Conservation (phyloP, 2,329 filamentous ascomycete species). For the Ophioceras dolichostomum region DNA sequence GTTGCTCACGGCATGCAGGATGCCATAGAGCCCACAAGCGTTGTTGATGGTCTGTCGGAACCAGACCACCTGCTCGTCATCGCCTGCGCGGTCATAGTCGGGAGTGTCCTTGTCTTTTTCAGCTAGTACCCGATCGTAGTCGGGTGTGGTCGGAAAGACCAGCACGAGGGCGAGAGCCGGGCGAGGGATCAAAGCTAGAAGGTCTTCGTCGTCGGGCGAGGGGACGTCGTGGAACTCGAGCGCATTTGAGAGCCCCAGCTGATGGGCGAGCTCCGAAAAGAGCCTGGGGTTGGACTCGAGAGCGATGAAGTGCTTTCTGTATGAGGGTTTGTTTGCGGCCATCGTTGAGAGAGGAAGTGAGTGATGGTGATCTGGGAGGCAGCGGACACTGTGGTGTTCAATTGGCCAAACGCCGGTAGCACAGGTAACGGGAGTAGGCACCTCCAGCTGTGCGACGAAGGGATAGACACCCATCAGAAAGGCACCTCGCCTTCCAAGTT, state of each 20-base stretch:
- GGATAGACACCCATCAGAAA: too few relatives aligned
- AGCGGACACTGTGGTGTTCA: too few relatives aligned
- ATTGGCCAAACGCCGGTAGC: too few relatives aligned
- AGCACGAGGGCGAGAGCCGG: slow-evolving; percentile 81
- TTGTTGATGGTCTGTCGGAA: slow-evolving; percentile 78
- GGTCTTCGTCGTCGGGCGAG: slow-evolving; percentile 72
- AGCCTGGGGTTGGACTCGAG: slow-evolving; percentile 73
- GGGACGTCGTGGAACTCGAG: slow-evolving; percentile 85
- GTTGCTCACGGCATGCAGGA: slow-evolving; percentile 64
- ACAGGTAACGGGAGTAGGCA: too few relatives aligned
- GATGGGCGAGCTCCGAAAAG: slow-evolving; percentile 71
- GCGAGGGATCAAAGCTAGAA: slow-evolving; percentile 77
- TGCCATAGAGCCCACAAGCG: slow-evolving; percentile 68
- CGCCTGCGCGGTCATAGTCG: slow-evolving; percentile 19
- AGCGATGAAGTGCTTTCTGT: slow-evolving; percentile 36
- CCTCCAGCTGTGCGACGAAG: too few relatives aligned
- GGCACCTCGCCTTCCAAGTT: too few relatives aligned
- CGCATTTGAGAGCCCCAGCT: slow-evolving; percentile 67
- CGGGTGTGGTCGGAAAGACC: slow-evolving; percentile 67
- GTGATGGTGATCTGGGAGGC: too few relatives aligned
- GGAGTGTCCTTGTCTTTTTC: background rate
- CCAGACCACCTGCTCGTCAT: slow-evolving; percentile 60
- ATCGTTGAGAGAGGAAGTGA: too few relatives aligned
- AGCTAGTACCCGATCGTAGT: background rate
- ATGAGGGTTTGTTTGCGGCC: too few relatives aligned